Conservation (phyloP, 2,329 filamentous ascomycete genomes). For the Chaetomium globosum region DNA sequence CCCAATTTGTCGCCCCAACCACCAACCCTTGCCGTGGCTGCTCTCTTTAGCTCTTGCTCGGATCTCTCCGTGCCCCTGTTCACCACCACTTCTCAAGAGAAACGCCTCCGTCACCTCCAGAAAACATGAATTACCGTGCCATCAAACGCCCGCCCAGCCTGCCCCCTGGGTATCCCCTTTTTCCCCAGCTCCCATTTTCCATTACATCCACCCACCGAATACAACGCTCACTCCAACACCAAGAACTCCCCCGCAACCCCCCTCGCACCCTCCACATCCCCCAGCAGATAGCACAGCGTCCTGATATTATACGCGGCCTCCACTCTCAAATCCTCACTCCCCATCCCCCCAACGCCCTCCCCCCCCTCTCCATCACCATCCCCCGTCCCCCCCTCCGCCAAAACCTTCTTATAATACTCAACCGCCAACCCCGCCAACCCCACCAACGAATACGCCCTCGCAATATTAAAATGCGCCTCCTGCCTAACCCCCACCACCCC, state of each 20-base stretch:
- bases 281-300: slow-evolving; percentile 65
- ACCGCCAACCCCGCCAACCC: slow-evolving; percentile 73
- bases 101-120: neutral
- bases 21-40: neutral
- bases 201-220: neutral
- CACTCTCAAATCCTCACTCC: slow-evolving; percentile 60
- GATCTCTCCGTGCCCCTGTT: neutral
- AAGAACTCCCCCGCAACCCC: slow-evolving; percentile 63
- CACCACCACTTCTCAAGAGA: neutral
- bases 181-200: neutral
- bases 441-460: slow-evolving; percentile 72
- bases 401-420: slow-evolving; percentile 64
- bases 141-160: neutral
- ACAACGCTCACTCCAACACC: slow-evolving; percentile 40
- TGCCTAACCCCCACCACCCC: slow-evolving; percentile 50
- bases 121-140: neutral
- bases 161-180: neutral
- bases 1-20: neutral
- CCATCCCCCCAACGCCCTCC: slow-evolving; percentile 27
- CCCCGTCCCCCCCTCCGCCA: slow-evolving; percentile 44
- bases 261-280: slow-evolving; percentile 63
- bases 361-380: slow-evolving; percentile 21
- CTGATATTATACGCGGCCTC: slow-evolving; percentile 78
- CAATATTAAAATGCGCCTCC: slow-evolving; percentile 83
- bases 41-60: neutral